Evolutionary conservation across 106 monocot species (phyloP).

Genomic region (Vanilla planifolia): DNA sequence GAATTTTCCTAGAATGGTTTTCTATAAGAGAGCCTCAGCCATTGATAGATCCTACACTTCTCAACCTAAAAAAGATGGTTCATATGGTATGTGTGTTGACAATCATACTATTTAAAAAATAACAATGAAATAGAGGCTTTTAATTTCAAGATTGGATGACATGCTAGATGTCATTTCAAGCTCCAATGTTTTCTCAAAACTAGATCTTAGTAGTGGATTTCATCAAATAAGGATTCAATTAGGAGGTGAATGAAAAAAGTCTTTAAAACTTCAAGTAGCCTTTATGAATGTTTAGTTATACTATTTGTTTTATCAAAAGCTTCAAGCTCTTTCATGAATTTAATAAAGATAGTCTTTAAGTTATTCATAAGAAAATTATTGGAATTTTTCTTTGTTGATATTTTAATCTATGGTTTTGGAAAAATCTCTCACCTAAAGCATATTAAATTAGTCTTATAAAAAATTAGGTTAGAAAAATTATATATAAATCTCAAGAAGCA

Average conservation of each 20-base stretch:
- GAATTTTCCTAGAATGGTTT: no score
- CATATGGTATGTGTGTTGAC: no score
- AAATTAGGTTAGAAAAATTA: not conserved
- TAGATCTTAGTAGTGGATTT: no score
- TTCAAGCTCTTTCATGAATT: not conserved
- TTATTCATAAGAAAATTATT: not conserved
- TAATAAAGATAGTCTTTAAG: not conserved
- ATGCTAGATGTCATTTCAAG: no score
- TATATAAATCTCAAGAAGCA: not conserved
- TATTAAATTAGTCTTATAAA: not conserved
- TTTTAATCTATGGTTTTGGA: not conserved
- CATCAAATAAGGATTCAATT: not conserved
- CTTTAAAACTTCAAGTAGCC: not conserved
- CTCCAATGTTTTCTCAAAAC: no score
- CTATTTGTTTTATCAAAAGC: not conserved
- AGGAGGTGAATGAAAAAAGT: not conserved
- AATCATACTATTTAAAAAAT: no score
- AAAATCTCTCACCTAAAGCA: not conserved
- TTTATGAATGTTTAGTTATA: not conserved
- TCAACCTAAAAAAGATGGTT: no score
- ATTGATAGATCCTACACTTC: no score
- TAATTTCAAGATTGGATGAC: no score
- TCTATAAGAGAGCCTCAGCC: no score
- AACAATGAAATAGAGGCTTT: no score
- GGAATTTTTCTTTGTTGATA: not conserved